These are phyloP conservation scores for Exophiala mesophila DNA, from an alignment of 2,329 filamentous ascomycete genomes.

Conservation along the genomic window DNA sequence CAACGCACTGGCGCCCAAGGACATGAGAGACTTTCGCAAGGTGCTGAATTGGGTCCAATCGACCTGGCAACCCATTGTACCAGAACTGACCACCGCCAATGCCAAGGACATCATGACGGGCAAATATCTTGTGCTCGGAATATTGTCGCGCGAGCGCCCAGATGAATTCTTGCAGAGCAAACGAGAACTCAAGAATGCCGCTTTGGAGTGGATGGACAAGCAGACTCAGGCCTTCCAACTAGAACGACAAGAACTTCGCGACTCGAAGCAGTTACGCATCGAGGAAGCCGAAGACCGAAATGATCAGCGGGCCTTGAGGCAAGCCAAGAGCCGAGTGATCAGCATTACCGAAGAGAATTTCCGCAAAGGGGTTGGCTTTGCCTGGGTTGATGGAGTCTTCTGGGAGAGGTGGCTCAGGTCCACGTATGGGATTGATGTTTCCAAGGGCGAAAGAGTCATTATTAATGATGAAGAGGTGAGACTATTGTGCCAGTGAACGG, in stretches of 20 bases:
- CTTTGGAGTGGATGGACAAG: conserved; percentile 97
- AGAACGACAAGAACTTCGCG: conserved; percentile 85
- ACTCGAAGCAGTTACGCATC: conserved; percentile 90
- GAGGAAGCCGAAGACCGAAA: conserved; percentile 93
- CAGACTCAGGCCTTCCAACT: conserved; percentile 87
- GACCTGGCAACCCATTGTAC: conserved; percentile 93
- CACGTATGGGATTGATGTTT: conserved; percentile 88
- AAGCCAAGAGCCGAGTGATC: conserved; percentile 86
- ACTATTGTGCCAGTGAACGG: conserved; percentile 27
- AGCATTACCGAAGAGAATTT: conserved; percentile 76
- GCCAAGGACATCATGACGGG: conserved; percentile 92
- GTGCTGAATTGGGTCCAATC: conserved; percentile 91
- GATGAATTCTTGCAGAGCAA: conserved; percentile 74
- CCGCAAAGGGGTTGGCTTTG: conserved; percentile 85
- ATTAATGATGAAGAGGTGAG: conserved; percentile 97
- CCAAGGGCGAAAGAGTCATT: conserved; percentile 82
- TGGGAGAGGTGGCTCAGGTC: conserved; percentile 96
- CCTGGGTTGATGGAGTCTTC: conserved; percentile 94
- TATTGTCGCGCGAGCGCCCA: conserved; percentile 73
- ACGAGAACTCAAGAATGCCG: conserved; percentile 90
- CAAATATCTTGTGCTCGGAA: conserved; percentile 88
- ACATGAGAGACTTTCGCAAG: conserved; percentile 82
- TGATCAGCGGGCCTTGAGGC: conserved; percentile 77
- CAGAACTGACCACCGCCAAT: conserved; percentile 86
- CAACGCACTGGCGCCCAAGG: conserved; percentile 75